These are phyloP conservation scores for Gastroboletus turbinatus DNA, from an alignment of 1,284 basidiomycete genomes.

Conservation along the genomic window DNA sequence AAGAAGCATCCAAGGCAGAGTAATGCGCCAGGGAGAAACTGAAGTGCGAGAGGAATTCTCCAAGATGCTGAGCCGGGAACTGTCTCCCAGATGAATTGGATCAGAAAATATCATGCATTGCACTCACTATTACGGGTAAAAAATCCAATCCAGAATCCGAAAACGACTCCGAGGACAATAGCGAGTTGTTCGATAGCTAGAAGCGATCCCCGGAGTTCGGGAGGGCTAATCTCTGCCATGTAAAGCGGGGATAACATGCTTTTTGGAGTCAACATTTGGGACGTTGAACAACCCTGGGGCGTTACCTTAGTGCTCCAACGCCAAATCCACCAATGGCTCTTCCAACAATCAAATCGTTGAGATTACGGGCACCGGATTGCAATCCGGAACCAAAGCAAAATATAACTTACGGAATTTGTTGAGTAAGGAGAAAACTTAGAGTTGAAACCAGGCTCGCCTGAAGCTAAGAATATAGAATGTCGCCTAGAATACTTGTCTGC, in stretches of 20 bases:
- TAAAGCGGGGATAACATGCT: slow-evolving; percentile 80
- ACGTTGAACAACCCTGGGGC: not conserved
- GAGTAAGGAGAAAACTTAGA: not conserved
- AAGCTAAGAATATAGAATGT: slow-evolving; percentile 64
- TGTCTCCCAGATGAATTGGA: slow-evolving; percentile 22
- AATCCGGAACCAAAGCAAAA: slow-evolving; percentile 72
- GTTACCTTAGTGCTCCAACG: slow-evolving; percentile 71
- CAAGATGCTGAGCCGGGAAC: slow-evolving; percentile 64
- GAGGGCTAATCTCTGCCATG: slow-evolving; percentile 81
- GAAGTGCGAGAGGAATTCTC: slow-evolving; percentile 74
- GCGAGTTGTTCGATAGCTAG: slow-evolving; percentile 79
- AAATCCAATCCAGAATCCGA: slow-evolving; percentile 83
- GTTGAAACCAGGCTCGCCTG: slow-evolving; percentile 44
- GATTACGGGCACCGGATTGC: slow-evolving; percentile 59
- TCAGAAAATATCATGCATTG: not conserved
- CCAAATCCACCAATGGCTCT: slow-evolving; percentile 76
- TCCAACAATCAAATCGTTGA: slow-evolving; percentile 62
- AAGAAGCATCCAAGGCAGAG: slow-evolving; percentile 62
- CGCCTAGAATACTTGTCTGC: slow-evolving; percentile 69
- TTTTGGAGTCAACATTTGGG: slow-evolving; percentile 1
- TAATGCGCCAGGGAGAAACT: slow-evolving; percentile 67
- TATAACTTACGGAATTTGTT: slow-evolving; percentile 43
- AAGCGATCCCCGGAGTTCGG: slow-evolving; percentile 78
- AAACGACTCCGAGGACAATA: slow-evolving; percentile 74
- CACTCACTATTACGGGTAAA: slow-evolving; percentile 61